Base-by-base conservation (phyloP, 108 stramenopile genomes). In the Seminavis robusta region DNA sequence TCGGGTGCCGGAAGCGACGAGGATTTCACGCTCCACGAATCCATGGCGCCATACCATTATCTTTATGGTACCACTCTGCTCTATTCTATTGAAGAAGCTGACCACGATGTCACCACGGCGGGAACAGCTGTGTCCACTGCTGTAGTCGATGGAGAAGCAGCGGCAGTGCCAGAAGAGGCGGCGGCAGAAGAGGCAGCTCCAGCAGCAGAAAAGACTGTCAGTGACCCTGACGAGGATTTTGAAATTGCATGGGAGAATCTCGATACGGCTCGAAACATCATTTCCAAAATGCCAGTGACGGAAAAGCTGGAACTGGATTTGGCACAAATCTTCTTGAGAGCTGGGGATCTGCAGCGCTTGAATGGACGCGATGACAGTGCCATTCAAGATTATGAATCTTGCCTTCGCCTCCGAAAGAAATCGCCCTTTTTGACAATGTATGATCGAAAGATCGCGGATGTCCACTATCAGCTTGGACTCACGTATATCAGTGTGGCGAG, bases 181-280 rank as follows among this genome's bases (percentile, higher is more conserved):
- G 24, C 48, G 4, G 47, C 50, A 51, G 65, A 41, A 21, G 45
- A 32, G 11, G 44, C 13, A 1, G 67, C 31, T 17, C 33, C 43
- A 16, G 47, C 43, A 8, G 24, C 37, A 4, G 55, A 47, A 10
- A 26, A 30, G 0, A 29, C 51, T 25, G 51, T 60, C 23, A 24
- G 25, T 24, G 24, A 53, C 32, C 11, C 23, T 31, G 27, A 1
- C 27, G 33, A 47, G 52, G 92, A 94, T 48, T 71, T 79, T 36
- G 65, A 94, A 72, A 86, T 88, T 61, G 92, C 92, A 4, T 94
- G 85, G 85, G 88, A 94, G 53, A 90, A 94, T 64, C 49, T 94
- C 1, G 92, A 94, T 28, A 54, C 61, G 13, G 88, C 88, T n/a
- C 75, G 92, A 30, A 65, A 29, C 28, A 82, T 89, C 23, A 29